Percentiles rank a stretch among this genome's conserved stretches.
These are phyloP conservation scores for Penicillium psychrosexuale DNA, from an alignment of 2,329 filamentous ascomycete genomes.

Conservation along the genomic window DNA sequence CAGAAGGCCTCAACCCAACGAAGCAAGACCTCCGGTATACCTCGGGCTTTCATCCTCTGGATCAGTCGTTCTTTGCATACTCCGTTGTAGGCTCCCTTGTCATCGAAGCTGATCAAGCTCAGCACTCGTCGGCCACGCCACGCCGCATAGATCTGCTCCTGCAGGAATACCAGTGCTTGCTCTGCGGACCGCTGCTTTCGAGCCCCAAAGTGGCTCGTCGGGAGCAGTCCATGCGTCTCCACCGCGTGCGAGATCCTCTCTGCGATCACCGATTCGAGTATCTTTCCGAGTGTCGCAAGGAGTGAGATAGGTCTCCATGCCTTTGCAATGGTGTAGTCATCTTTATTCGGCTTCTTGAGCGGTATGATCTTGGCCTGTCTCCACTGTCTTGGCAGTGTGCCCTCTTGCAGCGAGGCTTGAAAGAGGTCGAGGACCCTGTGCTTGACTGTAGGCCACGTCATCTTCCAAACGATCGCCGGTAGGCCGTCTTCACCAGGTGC, in stretches of 20 bases:
- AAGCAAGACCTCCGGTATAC: too few species aligned
- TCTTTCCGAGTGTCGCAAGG: conserved; percentile 28
- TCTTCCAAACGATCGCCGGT: conserved; percentile 22
- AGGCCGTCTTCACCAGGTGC: conserved; percentile 11
- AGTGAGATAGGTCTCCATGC: conserved; percentile 25
- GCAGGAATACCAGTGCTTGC: conserved; percentile 33
- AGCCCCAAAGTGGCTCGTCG: conserved; percentile 38
- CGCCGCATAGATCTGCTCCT: conserved; percentile 27
- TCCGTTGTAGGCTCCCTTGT: too few species aligned
- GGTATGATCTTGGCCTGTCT: conserved; percentile 23
- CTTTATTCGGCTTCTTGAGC: conserved; percentile 24
- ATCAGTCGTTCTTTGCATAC: too few species aligned
- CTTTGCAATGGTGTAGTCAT: conserved; percentile 20
- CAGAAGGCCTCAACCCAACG: conserved; percentile 21
- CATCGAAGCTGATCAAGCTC: too few species aligned
- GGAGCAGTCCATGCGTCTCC: conserved; percentile 31
- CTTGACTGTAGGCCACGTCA: conserved; percentile 23
- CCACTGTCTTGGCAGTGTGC: conserved; percentile 16
- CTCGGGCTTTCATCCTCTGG: too few species aligned
- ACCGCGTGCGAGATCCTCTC: conserved; percentile 29
- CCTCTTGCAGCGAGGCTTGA: conserved; percentile 15
- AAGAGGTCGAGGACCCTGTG: conserved; percentile 20
- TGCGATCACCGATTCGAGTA: conserved; percentile 31
- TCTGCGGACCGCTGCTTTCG: conserved; percentile 35
- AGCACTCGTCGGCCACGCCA: conserved; percentile 18